A percentile compares a stretch with the other conserved stretches of the same genome.
Conservation (phyloP, 176 grass and related monocot species). For the Elymus sibiricus region DNA sequence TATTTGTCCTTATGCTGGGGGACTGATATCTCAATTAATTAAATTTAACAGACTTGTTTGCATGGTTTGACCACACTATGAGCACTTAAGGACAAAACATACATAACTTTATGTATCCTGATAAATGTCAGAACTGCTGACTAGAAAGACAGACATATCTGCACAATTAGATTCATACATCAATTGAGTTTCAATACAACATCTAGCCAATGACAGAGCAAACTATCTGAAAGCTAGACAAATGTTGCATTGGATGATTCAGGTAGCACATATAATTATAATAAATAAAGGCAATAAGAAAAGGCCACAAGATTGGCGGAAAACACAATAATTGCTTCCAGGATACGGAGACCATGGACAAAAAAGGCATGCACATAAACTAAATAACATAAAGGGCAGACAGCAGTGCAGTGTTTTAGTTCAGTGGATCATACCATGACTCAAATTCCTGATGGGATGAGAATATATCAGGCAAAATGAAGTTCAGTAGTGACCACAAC, state of each 20-base stretch:
- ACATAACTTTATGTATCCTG: not conserved
- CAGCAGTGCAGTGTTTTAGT: not conserved
- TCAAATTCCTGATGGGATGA: slow-evolving; percentile 90
- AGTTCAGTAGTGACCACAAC: slow-evolving; percentile 95
- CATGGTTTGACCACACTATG: not conserved
- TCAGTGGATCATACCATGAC: slow-evolving; percentile 68
- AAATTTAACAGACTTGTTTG: not conserved
- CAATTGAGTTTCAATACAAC: not conserved
- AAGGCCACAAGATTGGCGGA: not conserved
- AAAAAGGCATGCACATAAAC: not conserved
- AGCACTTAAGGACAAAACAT: not conserved
- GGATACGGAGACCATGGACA: not conserved
- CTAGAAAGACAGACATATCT: not conserved
- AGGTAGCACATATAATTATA: not conserved
- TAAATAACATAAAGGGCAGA: not conserved
- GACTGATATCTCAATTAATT: not conserved
- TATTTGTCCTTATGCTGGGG: not conserved
- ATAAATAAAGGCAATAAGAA: not conserved
- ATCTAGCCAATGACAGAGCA: not conserved
- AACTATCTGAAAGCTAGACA: not conserved
- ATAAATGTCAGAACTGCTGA: not conserved
- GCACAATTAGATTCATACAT: not conserved
- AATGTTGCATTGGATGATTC: not conserved
- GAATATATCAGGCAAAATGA: slow-evolving; percentile 98
- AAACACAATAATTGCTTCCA: not conserved